Evolutionary conservation across 768 basidiomycete species (phyloP).

Genomic region (Suillus subalutaceus): DNA sequence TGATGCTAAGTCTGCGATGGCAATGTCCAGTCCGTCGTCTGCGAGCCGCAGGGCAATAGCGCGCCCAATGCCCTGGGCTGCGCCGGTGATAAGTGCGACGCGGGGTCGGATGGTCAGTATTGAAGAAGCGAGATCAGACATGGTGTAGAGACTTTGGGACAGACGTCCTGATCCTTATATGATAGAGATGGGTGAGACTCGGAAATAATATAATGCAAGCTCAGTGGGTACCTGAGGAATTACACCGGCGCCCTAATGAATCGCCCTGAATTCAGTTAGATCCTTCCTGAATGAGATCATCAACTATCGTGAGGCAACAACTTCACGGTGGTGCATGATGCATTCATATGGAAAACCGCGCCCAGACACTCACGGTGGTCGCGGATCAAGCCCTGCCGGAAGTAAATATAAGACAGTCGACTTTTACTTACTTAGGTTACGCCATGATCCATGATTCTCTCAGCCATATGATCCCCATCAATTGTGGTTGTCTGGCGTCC

Average conservation of each 20-base stretch:
- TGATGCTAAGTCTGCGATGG: conserved; percentile 30
- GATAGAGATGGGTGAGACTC: neutral
- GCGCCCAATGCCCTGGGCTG: conserved; percentile 38
- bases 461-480: too few species aligned
- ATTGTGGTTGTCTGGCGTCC: neutral
- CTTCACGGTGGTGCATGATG: neutral
- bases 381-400: neutral
- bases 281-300: neutral
- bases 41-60: conserved; percentile 35
- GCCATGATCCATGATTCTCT: too few species aligned
- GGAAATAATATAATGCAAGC: neutral
- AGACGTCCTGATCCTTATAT: conserved; percentile 3
- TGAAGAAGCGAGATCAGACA: neutral
- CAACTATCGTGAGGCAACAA: neutral
- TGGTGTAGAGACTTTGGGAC: neutral
- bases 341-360: neutral
- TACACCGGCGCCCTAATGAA: neutral
- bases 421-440: neutral
- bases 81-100: conserved; percentile 34
- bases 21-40: conserved; percentile 36
- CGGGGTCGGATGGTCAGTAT: neutral
- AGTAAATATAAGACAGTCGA: neutral
- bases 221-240: neutral
- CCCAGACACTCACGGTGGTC: neutral
- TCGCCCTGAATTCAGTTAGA: neutral